Base-by-base conservation (phyloP, 2,329 filamentous ascomycete genomes). In the Rhinocladiella mackenziei region DNA sequence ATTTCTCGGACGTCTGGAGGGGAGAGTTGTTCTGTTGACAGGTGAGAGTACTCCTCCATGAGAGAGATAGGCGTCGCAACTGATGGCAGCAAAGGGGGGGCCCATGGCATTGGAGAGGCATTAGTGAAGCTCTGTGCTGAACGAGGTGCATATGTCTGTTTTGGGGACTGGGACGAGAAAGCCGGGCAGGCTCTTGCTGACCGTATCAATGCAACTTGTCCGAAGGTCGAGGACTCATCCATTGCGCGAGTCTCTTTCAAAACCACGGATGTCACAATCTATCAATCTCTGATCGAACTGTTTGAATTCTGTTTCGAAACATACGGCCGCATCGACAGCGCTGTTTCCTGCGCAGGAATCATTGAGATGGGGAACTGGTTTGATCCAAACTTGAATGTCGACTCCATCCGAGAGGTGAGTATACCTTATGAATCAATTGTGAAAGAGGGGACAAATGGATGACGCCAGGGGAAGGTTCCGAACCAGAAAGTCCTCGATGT, bases 71-170 rank as follows among this genome's bases (percentile, higher is more conserved):
- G 7, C 7, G 7, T 26, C 23, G 7, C 23, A 7, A 26, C 23
- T 26, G 7, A 11, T 7, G 7, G 23, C 23, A n/a, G n/a, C n/a
- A n/a, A n/a, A 46, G 43, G 43, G 5, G 43, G 43, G 9, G 37
- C 69, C 39, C 66, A 70, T 36, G 70, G 69, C 7, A 72, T 73
- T 35, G 69, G 69, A 5, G 62, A 67, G 3, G 63, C 62, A 30
- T 57, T 68, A 0, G 67, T 69, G 0, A 57, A 62, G 6, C 56
- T 65, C 19, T 63, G 64, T 34, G 60, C 63, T 31, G 47, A 62
- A 6, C 53, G 55, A 10, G 65, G 65, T n/a, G 66, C 67, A 5
- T 59, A 65, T 32, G 63, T 71, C 36, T 64, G 63, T 51, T 66
- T 72, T 49, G 69, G 69, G 18, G 69, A 73, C 42, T 48, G 67